Evolutionary conservation across 225 moss, liverwort and hornwort genomes (phyloP).

Genomic region (Marchantia paleacea): DNA sequence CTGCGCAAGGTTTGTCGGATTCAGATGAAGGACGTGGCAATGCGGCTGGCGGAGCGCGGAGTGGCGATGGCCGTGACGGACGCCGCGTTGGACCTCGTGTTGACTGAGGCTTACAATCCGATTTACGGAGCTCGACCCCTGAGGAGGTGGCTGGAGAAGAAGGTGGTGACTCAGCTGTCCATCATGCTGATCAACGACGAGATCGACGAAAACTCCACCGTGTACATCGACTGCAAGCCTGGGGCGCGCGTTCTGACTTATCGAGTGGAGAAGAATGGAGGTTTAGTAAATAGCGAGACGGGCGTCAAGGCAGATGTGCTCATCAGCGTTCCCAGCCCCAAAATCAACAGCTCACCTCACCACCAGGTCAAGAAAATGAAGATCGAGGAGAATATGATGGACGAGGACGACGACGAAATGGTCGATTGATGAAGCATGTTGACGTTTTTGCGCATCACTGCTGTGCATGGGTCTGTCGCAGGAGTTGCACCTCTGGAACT

Average conservation of each 20-base stretch:
- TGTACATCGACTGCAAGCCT: constrained; percentile 60
- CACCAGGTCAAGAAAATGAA: constrained; percentile 62
- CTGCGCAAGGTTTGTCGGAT: constrained; percentile 83
- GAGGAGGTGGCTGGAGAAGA: constrained; percentile 85
- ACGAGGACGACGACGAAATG: constrained; percentile 65
- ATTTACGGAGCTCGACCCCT: constrained; percentile 90
- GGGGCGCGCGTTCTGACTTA: constrained; percentile 48
- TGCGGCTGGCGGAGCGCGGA: constrained; percentile 77
- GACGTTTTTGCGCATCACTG: background rate
- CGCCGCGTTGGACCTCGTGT: constrained; percentile 71
- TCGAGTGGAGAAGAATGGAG: constrained; percentile 68
- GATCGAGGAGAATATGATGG: constrained; percentile 42
- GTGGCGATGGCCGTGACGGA: constrained; percentile 90
- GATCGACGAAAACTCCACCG: constrained; percentile 89
- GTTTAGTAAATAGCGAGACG: constrained; percentile 66
- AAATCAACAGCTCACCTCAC: constrained; percentile 11
- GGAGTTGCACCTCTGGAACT: no score
- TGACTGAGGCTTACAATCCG: constrained; percentile 77
- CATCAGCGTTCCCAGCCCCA: constrained; percentile 55
- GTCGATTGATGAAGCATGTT: constrained; percentile 25
- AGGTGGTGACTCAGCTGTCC: constrained; percentile 84
- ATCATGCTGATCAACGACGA: constrained; percentile 80
- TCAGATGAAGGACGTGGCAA: constrained; percentile 89
- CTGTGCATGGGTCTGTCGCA: no score
- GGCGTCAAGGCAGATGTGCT: constrained; percentile 73